Evolutionary conservation across 192 early-diverging fungal genomes (phyloP).

Genomic region (Coemansia sp.): DNA sequence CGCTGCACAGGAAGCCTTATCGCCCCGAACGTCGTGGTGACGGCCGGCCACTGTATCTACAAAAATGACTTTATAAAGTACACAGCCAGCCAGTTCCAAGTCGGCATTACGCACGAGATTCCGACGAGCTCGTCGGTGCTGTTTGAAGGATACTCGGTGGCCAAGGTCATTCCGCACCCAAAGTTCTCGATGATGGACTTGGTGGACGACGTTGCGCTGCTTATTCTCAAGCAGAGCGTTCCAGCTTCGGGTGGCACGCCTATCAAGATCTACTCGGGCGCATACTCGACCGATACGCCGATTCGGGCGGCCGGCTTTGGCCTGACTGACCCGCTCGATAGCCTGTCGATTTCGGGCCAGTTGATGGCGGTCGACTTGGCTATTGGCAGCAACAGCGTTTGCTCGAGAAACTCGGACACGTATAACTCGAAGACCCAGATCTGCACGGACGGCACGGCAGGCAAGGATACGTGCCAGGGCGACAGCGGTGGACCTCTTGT

Average conservation of each 20-base stretch:
- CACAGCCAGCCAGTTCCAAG: slow-evolving; percentile 19
- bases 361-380: slow-evolving; percentile 42
- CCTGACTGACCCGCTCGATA: slow-evolving; percentile 21
- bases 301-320: slow-evolving; percentile 48
- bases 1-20: slow-evolving; percentile 51
- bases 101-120: slow-evolving; percentile 23
- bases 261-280: slow-evolving; percentile 28
- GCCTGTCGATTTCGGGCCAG: slow-evolving; percentile 9
- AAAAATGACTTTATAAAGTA: slow-evolving; percentile 1
- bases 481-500: slow-evolving; percentile 49
- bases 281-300: slow-evolving; percentile 14
- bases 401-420: slow-evolving; percentile 12
- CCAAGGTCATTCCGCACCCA: slow-evolving; percentile 26
- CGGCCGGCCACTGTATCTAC: slow-evolving; percentile 49
- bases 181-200: slow-evolving; percentile 22
- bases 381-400: slow-evolving; percentile 12
- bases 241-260: slow-evolving; percentile 15
- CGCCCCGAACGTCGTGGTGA: slow-evolving; percentile 49
- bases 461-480: slow-evolving; percentile 48
- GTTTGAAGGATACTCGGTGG: slow-evolving; percentile 25
- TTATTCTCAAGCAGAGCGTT: slow-evolving; percentile 27
- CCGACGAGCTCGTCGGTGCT: slow-evolving; percentile 17
- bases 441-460: slow-evolving; percentile 44
- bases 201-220: slow-evolving; percentile 39
- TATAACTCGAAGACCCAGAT: slow-evolving; percentile 20